These are phyloP conservation scores for Colletotrichum truncatum DNA, from an alignment of 2,329 filamentous ascomycete genomes.

Conservation along the genomic window DNA sequence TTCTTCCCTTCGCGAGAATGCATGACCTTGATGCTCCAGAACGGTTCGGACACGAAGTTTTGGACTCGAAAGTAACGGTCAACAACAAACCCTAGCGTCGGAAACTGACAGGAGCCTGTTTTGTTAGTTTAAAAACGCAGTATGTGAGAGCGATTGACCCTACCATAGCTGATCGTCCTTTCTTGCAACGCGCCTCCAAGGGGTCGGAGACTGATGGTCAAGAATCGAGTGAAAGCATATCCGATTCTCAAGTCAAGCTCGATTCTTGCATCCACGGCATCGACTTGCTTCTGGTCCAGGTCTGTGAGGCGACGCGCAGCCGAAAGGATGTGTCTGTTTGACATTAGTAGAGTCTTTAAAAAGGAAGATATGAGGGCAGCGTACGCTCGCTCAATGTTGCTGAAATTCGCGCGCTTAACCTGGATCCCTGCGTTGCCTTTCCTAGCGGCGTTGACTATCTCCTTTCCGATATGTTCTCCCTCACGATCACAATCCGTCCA, in stretches of 20 bases:
- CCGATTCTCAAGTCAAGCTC: conserved; percentile 94
- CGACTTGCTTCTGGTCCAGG: conserved; percentile 86
- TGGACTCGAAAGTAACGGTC: conserved; percentile 94
- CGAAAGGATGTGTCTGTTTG: conserved; percentile 79
- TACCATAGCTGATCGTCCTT: conserved; percentile 83
- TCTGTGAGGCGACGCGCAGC: conserved; percentile 81
- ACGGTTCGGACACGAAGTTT: conserved; percentile 91
- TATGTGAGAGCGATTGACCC: conserved; percentile 26
- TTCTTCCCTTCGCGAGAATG: conserved; percentile 81
- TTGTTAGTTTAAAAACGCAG: conserved; percentile 27
- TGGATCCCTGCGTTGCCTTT: conserved; percentile 78
- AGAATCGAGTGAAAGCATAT: conserved; percentile 88
- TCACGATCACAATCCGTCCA: conserved; percentile 99
- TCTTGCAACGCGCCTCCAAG: conserved; percentile 74
- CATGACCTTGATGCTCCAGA: conserved; percentile 91
- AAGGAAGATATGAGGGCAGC: conserved; percentile 38
- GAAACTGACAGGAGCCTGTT: conserved; percentile 90
- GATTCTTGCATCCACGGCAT: conserved; percentile 88
- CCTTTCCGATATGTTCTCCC: conserved; percentile 93
- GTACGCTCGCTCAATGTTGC: conserved; percentile 92
- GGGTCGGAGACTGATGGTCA: conserved; percentile 79
- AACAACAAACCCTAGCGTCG: conserved; percentile 95
- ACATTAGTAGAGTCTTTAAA: conserved; percentile 10
- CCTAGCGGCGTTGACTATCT: conserved; percentile 84
- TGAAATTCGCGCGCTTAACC: conserved; percentile 89